Evolutionary conservation across 306 rosid species (phyloP), one percentile per base, ranked within the genome.

Genomic region (Abrus precatorius): DNA sequence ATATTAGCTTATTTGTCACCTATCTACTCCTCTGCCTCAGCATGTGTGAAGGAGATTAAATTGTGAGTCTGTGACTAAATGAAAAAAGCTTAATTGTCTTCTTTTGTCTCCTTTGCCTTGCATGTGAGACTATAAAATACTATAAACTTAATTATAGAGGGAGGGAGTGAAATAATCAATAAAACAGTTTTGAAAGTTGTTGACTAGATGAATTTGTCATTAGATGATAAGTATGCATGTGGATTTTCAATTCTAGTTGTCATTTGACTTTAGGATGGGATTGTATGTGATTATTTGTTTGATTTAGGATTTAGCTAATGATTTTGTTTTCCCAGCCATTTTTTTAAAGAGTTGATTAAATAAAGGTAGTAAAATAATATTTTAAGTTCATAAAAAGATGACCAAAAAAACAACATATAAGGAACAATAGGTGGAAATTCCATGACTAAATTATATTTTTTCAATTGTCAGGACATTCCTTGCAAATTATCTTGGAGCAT

Each of bases 401-500:
- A 36, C 43, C 65, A 57, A 10, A 63, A 72, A 30, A 41, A 29
- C 61, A 59, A 34, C 49, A 30, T n/a, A 2, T 29, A 32, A 43
- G 8, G 40, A 61, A 83, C 62, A 60, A 33, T 47, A 50, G 64
- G 61, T 48, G 55, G 67, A 83, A 50, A 41, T 69, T 43, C 61
- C 48, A 75, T 61, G 52, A 79, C 87, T 76, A 74, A 82, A 55
- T 80, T 69, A 34, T 78, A 41, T 14, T 64, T 56, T 41, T 66
- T 14, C 33, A 40, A 40, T 84, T 87, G 75, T 76, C 87, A 95
- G 99, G 97, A 83, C 76, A 90, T 62, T 87, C 97, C 45, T 87
- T 93, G 87, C 97, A 91, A 90, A 90, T 82, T 74, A 87, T 93
- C 52, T 80, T 95, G 93, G 99, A 91, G 80, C 99, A 95, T 72